Evolutionary conservation across 352 stramenopile genomes (phyloP), one percentile per base, ranked within the genome.

Genomic region (Pilasporangium apinafurcum): DNA sequence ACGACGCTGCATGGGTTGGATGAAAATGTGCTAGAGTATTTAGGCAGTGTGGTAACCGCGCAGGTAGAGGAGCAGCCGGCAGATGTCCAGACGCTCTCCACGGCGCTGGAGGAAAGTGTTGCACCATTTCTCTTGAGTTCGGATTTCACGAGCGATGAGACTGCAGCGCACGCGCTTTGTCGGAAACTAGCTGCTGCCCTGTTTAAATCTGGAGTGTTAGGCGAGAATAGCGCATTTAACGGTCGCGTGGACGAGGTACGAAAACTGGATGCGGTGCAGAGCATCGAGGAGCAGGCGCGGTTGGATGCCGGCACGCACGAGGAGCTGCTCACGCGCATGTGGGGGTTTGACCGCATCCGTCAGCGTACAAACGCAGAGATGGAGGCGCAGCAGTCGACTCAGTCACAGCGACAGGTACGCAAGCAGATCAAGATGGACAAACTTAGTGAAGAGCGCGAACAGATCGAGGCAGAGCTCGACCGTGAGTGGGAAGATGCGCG

Each of bases 281-380:
- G 57, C 45, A 91, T 92, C 44, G 73, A 92, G 42, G 75, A 92
- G 43, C 65, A 73, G 36, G 68, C 75, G 33, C 70, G 73, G 27
- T 37, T 57, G 16, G 67, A 83, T 37, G 34, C 57, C 17, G 70
- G 67, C 17, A 59, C 63, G 32, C 59, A 56, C 55, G 72, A 86
- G 50, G 65, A 74, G 53, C 51, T 92, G 24, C 58, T 93, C 65
- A 77, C 77, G 30, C 74, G 74, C 32, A 93, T 93, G 74, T 91
- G 78, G 78, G 82, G 82, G 31, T 91, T 93, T 33, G 78, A 93
- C 57, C 80, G 81, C 54, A 89, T 93, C 65, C 78, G 82, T 26
- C 63, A 72, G 44, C 79, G 66, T 6, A 87, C 68, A 8, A 92
- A 92, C 53, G 44, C 63, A 25, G 73, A 88, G 51, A 71, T 92